phyloP scores from a whole-genome alignment of 176 grass and related monocot species.

The Raddia guianensis region DNA sequence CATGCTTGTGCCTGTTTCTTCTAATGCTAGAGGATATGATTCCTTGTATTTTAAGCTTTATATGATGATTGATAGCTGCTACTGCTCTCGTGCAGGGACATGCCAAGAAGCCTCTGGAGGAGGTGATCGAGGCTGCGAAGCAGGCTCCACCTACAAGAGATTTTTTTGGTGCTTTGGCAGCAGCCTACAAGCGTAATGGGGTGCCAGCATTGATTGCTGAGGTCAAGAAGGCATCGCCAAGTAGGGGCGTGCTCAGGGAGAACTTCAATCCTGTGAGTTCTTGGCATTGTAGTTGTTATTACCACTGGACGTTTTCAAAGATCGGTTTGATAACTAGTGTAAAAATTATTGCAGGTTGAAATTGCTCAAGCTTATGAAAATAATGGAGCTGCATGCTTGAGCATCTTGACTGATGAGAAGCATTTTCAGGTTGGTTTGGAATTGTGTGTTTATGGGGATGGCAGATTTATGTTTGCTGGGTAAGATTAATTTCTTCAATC shows the following conservation, averaged over 20 bases:
- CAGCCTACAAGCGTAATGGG: slow-evolving; percentile 57
- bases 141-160: slow-evolving; percentile 70
- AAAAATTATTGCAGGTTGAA: slow-evolving; percentile 53
- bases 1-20: neutral
- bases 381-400: slow-evolving; percentile 75
- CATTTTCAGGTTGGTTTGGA: slow-evolving; percentile 63
- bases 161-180: slow-evolving; percentile 65
- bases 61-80: slow-evolving; percentile 1
- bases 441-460: neutral
- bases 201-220: slow-evolving; percentile 82
- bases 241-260: slow-evolving; percentile 78
- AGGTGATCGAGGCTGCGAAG: slow-evolving; percentile 48
- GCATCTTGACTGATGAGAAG: slow-evolving; percentile 81
- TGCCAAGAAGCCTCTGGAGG: slow-evolving; percentile 37
- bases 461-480: neutral
- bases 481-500: slow-evolving; percentile 23
- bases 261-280: slow-evolving; percentile 89
- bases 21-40: neutral
- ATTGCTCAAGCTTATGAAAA: slow-evolving; percentile 69
- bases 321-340: slow-evolving; percentile 10
- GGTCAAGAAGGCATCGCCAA: slow-evolving; percentile 94
- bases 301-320: slow-evolving; percentile 2
- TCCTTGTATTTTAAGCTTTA: slow-evolving; percentile 8
- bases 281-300: neutral
- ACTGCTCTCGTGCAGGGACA: slow-evolving; percentile 39